phyloP scores from a whole-genome alignment of 2,329 filamentous ascomycete species.

The Echinosphaeria canescens region DNA sequence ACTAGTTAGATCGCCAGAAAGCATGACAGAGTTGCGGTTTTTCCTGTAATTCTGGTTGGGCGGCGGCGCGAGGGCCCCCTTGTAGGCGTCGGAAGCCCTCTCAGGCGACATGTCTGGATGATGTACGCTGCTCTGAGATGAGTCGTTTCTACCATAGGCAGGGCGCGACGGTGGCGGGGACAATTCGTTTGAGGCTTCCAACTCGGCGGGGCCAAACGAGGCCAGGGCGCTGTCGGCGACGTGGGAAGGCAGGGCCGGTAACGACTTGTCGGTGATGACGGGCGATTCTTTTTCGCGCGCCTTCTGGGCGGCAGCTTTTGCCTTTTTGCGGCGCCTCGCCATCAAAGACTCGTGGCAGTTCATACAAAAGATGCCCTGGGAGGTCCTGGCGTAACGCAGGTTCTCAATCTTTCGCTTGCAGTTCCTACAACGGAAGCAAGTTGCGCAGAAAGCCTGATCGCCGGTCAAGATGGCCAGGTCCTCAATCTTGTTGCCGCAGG shows the following conservation, averaged over 20 bases:
- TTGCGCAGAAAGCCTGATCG: constrained; percentile 93
- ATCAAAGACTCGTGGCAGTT: constrained; percentile 93
- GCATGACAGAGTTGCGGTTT: constrained; percentile 50
- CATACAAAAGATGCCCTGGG: constrained; percentile 99
- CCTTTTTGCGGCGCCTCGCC: constrained; percentile 76
- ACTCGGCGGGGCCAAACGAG: constrained; percentile 37
- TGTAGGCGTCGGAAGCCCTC: constrained; percentile 17
- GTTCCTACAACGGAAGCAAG: constrained; percentile 92
- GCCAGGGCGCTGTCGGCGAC: too few species aligned
- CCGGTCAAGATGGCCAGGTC: constrained; percentile 93
- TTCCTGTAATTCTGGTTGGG: constrained; percentile 60
- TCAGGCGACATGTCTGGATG: constrained; percentile 33
- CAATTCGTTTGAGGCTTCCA: constrained; percentile 46
- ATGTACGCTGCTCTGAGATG: constrained; percentile 25
- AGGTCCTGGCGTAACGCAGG: constrained; percentile 87
- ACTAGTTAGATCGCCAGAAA: constrained; percentile 18
- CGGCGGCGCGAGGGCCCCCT: constrained; percentile 41
- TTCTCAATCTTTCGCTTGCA: constrained; percentile 99
- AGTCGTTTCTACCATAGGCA: constrained; percentile 25
- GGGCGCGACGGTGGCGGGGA: constrained; percentile 38
- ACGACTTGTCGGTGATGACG: constrained; percentile 69
- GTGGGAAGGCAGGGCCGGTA: constrained; percentile 74
- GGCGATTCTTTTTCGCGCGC: constrained; percentile 42
- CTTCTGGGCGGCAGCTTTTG: constrained; percentile 40
- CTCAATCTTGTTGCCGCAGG: constrained; percentile 94